Evolutionary conservation across 179 eudicot genomes (phyloP), one percentile per base, ranked within the genome.

Genomic region (Drosera spatulata): DNA sequence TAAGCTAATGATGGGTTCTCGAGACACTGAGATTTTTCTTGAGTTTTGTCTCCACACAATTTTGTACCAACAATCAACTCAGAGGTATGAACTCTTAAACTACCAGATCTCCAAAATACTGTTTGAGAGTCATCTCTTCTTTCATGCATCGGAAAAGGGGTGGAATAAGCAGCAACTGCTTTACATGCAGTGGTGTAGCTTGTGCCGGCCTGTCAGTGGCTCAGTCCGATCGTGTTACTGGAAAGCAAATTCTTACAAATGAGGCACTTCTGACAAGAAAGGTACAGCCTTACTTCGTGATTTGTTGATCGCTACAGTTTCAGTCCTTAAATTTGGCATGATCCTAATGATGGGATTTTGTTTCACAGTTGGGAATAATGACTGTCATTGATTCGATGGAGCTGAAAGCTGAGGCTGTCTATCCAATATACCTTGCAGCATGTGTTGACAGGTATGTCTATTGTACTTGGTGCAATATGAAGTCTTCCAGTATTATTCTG

Each of bases 21-120:
- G 71, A 71, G 85, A 84, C 69, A 70, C 63, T 45, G 89, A 82
- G 66, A 71, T 79, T 71, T 91, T 91, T 79, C 79, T 82, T 61
- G 98, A 91, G 43, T 91, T 91, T 78, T 85, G 98, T 68, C 87
- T 88, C 51, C 96, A 88, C 12, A 73, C 78, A 22, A 58, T 82
- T 67, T 61, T 91, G 56, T 88, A 84, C 74, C 95, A 82, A 69
- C 84, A 85, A 41, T 47, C 79, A 55, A 66, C 88, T 76, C 87
- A 80, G 70, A 76, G 98, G 98, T 91, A 42, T 72, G 72, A 50
- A 59, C 63, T 64, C 61, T 44, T 40, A 45, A 55, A 41, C 39
- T 46, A 53, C 58, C 10, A 55, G 12, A 46, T 47, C 47, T 49
- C 55, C 12, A 55, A 11, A 10, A 39, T 42, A 38, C n/a, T 12